Conservation (phyloP, 768 basidiomycete genomes). For the Russula earlei region DNA sequence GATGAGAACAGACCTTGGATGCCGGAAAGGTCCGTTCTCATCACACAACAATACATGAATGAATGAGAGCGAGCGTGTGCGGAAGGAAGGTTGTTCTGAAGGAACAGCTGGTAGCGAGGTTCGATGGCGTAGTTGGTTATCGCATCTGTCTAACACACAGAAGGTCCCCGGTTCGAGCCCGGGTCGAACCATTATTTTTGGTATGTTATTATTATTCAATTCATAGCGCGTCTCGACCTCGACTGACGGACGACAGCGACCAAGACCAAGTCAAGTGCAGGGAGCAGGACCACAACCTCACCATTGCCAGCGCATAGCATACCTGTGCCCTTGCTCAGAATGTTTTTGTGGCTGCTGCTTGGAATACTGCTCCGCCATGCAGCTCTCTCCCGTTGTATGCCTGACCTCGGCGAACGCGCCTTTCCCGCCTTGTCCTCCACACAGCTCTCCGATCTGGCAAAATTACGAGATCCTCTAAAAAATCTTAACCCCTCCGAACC, state of each 20-base stretch:
- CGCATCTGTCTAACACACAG: slow-evolving; percentile 61
- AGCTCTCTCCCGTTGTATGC: slow-evolving; percentile 24
- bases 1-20: neutral
- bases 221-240: too few relatives aligned
- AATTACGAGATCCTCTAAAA: slow-evolving; percentile 52
- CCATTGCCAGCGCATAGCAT: too few relatives aligned
- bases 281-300: too few relatives aligned
- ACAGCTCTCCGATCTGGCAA: slow-evolving; percentile 42
- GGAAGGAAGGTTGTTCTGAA: too few relatives aligned
- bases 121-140: slow-evolving; percentile 69
- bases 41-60: too few relatives aligned
- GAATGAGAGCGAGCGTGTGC: neutral
- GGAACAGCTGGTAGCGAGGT: too few relatives aligned
- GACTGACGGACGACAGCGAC: neutral
- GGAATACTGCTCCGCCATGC: neutral
- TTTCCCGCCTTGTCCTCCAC: slow-evolving; percentile 38
- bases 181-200: slow-evolving; percentile 15
- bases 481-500: slow-evolving; percentile 60
- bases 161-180: slow-evolving; percentile 22
- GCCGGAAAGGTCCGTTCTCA: too few relatives aligned
- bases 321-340: neutral
- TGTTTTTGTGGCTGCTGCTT: slow-evolving; percentile 1
- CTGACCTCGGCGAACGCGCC: slow-evolving; percentile 30
- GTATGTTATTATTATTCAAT: neutral
- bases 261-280: too few relatives aligned